Conservation (phyloP, 2,329 filamentous ascomycete species). For the Bimuria novae-zelandiae region DNA sequence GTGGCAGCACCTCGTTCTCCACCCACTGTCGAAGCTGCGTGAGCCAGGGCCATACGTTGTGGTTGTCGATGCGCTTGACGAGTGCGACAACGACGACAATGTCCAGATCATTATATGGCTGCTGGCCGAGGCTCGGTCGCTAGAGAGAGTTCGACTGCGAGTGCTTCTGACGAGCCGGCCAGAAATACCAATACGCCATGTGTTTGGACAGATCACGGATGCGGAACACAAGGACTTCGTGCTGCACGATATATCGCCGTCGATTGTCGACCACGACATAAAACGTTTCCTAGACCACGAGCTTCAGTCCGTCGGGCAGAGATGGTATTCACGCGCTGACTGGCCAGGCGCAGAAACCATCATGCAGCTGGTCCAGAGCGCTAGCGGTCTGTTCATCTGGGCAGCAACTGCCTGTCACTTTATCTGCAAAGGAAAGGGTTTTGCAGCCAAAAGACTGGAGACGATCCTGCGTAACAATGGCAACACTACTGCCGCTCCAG, state of each 20-base stretch:
- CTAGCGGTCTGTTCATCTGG: conserved; percentile 42
- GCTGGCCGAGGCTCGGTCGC: no score
- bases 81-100: no score
- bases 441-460: conserved; percentile 5
- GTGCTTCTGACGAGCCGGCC: no score
- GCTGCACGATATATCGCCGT: conserved; percentile 13
- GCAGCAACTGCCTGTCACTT: no score
- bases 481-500: neutral
- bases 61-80: no score
- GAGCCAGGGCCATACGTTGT: no score
- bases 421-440: conserved; percentile 13
- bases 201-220: conserved; percentile 8
- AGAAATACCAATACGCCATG: conserved; percentile 8
- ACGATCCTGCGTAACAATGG: neutral
- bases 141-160: no score
- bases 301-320: neutral
- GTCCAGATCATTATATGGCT: no score
- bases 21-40: no score
- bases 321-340: neutral
- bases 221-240: conserved; percentile 9
- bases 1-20: no score
- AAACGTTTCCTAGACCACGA: conserved; percentile 8
- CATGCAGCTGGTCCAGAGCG: conserved; percentile 25
- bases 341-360: conserved; percentile 28
- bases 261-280: conserved; percentile 15